Percentiles rank a stretch among this genome's conserved stretches.
phyloP scores from a whole-genome alignment of 2,329 filamentous ascomycete genomes.

The Aspergillus thermomutatus region DNA sequence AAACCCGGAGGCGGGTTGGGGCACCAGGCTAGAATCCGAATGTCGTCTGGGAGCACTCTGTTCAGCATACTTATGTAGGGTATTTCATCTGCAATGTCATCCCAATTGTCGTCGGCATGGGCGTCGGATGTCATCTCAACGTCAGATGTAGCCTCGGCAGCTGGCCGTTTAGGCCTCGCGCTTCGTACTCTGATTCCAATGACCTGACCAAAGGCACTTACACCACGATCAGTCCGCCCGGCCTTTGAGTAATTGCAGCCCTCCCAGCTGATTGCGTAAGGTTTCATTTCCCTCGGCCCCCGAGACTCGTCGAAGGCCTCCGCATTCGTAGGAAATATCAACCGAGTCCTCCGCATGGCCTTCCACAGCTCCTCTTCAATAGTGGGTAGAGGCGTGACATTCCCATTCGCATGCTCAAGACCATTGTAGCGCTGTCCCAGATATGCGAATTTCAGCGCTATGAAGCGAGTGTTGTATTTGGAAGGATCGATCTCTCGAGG shows the following conservation, averaged over 20 bases:
- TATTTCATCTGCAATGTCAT: constrained; percentile 76
- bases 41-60: constrained; percentile 81
- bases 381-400: constrained; percentile 66
- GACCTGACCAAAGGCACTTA: constrained; percentile 96
- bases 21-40: constrained; percentile 90
- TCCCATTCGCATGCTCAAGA: constrained; percentile 78
- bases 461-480: constrained; percentile 76
- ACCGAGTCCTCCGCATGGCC: constrained; percentile 73
- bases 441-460: constrained; percentile 93
- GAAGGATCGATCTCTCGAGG: constrained; percentile 67
- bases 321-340: constrained; percentile 69
- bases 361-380: constrained; percentile 95
- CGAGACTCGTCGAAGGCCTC: constrained; percentile 37
- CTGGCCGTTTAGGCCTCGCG: constrained; percentile 57
- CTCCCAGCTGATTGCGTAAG: constrained; percentile 66
- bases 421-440: constrained; percentile 88
- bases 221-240: constrained; percentile 85
- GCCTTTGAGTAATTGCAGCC: constrained; percentile 92
- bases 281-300: constrained; percentile 39
- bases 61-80: constrained; percentile 82
- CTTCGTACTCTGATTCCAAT: constrained; percentile 80
- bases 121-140: constrained; percentile 15
- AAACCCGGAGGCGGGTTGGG: constrained; percentile 75
- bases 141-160: constrained; percentile 1
- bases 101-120: constrained; percentile 46